Evolutionary conservation across 768 basidiomycete genomes (phyloP).

Genomic region (Auricularia auricula-judae): DNA sequence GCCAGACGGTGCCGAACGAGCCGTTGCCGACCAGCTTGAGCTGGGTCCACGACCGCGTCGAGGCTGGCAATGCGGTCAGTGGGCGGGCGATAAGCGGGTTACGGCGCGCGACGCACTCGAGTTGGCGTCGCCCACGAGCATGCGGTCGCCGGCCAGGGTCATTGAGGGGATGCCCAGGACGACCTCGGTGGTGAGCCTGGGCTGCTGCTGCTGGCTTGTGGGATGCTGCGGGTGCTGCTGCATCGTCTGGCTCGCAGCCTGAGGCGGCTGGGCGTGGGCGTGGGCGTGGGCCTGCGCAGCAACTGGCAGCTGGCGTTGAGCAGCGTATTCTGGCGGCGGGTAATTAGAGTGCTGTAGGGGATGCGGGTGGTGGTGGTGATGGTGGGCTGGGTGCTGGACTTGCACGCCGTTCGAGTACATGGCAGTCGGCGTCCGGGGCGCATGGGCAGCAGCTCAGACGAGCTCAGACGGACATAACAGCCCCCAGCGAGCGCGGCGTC

Average conservation of each 20-base stretch:
- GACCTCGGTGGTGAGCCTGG: conserved; percentile 27
- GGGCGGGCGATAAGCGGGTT: conserved; percentile 5
- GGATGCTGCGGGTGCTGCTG: background rate
- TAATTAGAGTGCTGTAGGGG: conserved; percentile 2
- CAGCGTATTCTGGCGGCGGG: conserved; percentile 11
- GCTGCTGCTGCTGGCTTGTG: conserved; percentile 11
- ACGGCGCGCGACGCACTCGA: conserved; percentile 42
- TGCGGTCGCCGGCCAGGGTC: conserved; percentile 53
- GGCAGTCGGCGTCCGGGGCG: conserved; percentile 44
- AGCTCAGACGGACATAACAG: background rate
- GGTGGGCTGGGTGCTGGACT: conserved; percentile 29
- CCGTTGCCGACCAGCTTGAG: conserved; percentile 97
- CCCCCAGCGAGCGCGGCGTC: background rate
- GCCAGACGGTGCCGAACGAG: conserved; percentile 96
- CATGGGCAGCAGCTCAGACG: conserved; percentile 11
- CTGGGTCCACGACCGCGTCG: conserved; percentile 81
- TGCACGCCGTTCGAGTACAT: conserved; percentile 44
- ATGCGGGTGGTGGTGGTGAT: conserved; percentile 18
- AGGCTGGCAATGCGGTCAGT: conserved; percentile 36
- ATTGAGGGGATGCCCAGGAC: conserved; percentile 71
- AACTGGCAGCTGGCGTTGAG: no score
- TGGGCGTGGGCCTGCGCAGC: no score
- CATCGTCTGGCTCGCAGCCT: background rate
- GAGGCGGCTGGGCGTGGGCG: no score
- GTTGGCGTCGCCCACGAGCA: conserved; percentile 62